Evolutionary conservation across 1,139 yeast genomes (phyloP), one percentile per base, ranked within the genome.

Genomic region (Yarrowia galli): DNA sequence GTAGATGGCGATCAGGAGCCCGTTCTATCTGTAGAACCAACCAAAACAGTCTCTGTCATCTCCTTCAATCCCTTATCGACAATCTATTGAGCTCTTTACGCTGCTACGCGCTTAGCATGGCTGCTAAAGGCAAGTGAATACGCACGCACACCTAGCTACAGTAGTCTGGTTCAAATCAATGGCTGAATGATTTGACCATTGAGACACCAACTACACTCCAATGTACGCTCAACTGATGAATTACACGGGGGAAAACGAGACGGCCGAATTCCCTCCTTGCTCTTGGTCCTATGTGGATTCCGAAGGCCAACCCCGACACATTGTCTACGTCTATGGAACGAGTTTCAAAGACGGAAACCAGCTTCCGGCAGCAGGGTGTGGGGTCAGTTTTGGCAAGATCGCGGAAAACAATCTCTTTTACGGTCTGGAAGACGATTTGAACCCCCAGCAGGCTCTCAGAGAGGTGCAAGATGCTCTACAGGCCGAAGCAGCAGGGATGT

Each of bases 241-340:
- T 35, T 20, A 32, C 28, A 28, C 8, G 18, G 15, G 9, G 10
- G 28, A 8, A 15, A 35, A 25, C 20, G 13, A 35, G 8, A 15
- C 7, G 23, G 9, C 9, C 9, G 58, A 51, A 28, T 35, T 51
- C 20, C 58, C 58, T 13, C 58, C 58, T 2, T 22, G 43, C 28
- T 54, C 60, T 8, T 54, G 60, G 60, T 38, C 45, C 12, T 54
- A 54, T n/a, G 38, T 38, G n/a, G 60, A 54, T 36, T 6, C 20
- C 1, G 35, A 54, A 25, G 60, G 60, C 12, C 45, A 38, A 2
- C 16, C 35, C 6, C 9, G 60, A 54, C 45, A 38, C 45, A 54
- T 54, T 23, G 60, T 38, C 46, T 54, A 54, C 45, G 60, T 54
- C 22, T 38, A 54, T 12, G 60, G 60, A 10, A 54, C 60, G 12